Evolutionary conservation across 345 rosid species (phyloP), one percentile per base, ranked within the genome.

Genomic region (Pelargonium nanum): DNA sequence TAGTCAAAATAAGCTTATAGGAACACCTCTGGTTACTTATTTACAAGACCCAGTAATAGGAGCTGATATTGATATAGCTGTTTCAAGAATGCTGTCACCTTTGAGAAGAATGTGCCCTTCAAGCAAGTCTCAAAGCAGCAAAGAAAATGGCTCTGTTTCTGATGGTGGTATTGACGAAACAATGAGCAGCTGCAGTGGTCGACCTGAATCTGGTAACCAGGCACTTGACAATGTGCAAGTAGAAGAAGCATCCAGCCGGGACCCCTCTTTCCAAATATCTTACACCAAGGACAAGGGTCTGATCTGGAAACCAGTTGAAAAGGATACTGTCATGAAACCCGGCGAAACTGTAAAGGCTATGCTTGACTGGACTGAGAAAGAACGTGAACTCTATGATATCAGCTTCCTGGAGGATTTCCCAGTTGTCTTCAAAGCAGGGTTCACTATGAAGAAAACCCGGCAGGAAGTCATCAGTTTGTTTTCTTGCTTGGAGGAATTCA

Each of bases 401-500:
- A 78, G 83, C 83, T 81, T 72, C 79, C 69, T 92, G 63, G 81
- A 75, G 76, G 91, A 85, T 74, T 73, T 89, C 19, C 98, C 98
- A 2, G 88, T 69, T 69, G 94, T 89, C 52, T 72, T 73, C 50
- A 87, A 84, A 80, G 74, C 79, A 34, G 85, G 75, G 56, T 76
- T 73, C 67, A 70, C 70, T 21, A 79, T 72, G 16, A 93, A 93
- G 77, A 89, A 89, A 74, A 86, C 96, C 57, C 77, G 75, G 64
- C 84, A 87, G 69, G 94, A 87, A 77, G 84, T 87, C 55, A 82
- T 85, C 63, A 82, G 95, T 22, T 68, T 92, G 61, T 92, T 85
- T 81, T 87, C 96, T n/a, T 92, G 98, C 69, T 73, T 92, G 78
- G 98, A 89, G 73, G 93, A 91, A 22, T 89, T 85, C 77, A 68